Conservation (phyloP, 805 yeast species). For the Saccharomycopsis selenospora region DNA sequence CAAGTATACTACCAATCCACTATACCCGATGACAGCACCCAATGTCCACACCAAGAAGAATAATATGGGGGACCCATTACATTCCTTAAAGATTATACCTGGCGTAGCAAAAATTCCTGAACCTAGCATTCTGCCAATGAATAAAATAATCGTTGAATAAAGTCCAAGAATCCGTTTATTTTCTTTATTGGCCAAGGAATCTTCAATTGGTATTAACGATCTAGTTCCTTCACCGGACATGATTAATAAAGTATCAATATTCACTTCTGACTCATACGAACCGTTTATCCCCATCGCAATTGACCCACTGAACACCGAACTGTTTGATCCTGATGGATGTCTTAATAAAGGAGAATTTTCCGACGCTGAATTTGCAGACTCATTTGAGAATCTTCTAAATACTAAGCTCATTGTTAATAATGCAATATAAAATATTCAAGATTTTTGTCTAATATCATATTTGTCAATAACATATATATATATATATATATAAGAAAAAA, state of each 20-base stretch:
- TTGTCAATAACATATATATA: too few relatives aligned
- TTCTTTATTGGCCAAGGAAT: slow-evolving; percentile 53
- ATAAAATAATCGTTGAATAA: slow-evolving; percentile 55
- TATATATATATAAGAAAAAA: too few relatives aligned
- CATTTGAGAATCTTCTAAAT: neutral
- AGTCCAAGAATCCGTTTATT: slow-evolving; percentile 45
- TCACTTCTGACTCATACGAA: slow-evolving; percentile 12
- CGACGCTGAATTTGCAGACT: neutral
- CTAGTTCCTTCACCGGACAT: slow-evolving; percentile 4
- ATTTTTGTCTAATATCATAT: too few relatives aligned
- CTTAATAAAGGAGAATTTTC: neutral
- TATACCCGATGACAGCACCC: slow-evolving; percentile 54
- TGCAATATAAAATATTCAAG: too few relatives aligned
- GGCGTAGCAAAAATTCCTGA: slow-evolving; percentile 75
- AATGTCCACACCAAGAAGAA: slow-evolving; percentile 57
- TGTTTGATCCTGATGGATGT: neutral
- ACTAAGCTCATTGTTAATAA: too few relatives aligned
- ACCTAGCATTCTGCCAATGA: slow-evolving; percentile 63
- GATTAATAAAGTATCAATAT: slow-evolving; percentile 10
- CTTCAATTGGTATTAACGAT: slow-evolving; percentile 8
- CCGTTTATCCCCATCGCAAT: slow-evolving; percentile 9
- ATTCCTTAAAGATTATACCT: slow-evolving; percentile 54
- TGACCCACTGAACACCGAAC: slow-evolving; percentile 12
- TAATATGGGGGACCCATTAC: slow-evolving; percentile 56
- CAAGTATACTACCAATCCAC: slow-evolving; percentile 58